Conservation (phyloP, 305 asterid genomes). For the Fraxinus angustifolia region DNA sequence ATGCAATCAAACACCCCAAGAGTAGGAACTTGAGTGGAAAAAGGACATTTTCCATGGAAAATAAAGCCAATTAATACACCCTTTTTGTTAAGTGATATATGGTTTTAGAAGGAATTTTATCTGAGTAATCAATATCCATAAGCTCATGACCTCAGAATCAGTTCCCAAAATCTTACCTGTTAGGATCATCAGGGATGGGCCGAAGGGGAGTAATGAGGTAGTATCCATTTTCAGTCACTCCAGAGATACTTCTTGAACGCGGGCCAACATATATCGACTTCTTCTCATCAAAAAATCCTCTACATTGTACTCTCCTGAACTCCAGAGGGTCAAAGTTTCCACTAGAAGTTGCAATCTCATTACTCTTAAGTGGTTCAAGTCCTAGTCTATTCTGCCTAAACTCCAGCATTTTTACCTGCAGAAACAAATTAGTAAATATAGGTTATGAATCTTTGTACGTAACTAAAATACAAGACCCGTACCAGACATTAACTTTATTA, state of each 20-base stretch:
- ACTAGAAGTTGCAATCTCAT: conserved; percentile 38
- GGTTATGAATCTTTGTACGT: neutral
- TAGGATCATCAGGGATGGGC: conserved; percentile 54
- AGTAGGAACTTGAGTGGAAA: too few relatives aligned
- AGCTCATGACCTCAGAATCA: neutral
- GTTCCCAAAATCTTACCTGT: conserved; percentile 44
- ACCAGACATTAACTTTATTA: conserved; percentile 1
- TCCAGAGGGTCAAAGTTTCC: conserved; percentile 52
- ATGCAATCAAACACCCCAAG: too few relatives aligned
- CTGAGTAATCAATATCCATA: neutral
- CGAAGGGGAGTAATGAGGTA: conserved; percentile 72
- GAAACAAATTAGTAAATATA: conserved; percentile 10
- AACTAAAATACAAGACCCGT: conserved; percentile 5
- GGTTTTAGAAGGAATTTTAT: neutral
- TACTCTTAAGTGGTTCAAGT: conserved; percentile 60
- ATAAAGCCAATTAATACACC: too few relatives aligned
- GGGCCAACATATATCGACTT: conserved; percentile 80
- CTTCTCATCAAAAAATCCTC: conserved; percentile 73
- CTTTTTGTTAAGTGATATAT: neutral
- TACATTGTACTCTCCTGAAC: conserved; percentile 67
- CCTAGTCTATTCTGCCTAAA: conserved; percentile 62
- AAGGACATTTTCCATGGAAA: too few relatives aligned
- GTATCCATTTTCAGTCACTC: conserved; percentile 94
- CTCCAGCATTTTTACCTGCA: conserved; percentile 70
- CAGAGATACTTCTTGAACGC: conserved; percentile 93